Conservation (phyloP, 208 protist genomes). For the Leishmania major region DNA sequence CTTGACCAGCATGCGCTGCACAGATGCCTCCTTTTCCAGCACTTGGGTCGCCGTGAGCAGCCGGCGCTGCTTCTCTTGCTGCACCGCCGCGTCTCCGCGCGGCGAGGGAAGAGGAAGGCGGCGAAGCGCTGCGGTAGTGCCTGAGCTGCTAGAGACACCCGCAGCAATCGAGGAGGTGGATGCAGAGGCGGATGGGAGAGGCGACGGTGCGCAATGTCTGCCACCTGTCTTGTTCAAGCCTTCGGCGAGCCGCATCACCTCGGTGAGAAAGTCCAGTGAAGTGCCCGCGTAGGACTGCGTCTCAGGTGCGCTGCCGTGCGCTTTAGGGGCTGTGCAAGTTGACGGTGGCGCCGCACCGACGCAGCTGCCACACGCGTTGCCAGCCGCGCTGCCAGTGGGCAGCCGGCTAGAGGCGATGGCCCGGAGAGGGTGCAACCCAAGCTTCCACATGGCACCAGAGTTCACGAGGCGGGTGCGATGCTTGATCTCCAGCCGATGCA, state of each 20-base stretch:
- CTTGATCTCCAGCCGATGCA: slow-evolving; percentile 35
- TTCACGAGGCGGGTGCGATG: slow-evolving; percentile 42
- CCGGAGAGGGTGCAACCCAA: slow-evolving; percentile 35
- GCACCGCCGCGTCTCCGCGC: not conserved
- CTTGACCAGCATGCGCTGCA: slow-evolving; percentile 39
- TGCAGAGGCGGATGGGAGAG: not conserved
- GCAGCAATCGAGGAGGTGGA: not conserved
- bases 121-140: not conserved
- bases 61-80: slow-evolving; percentile 34
- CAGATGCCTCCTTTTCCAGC: slow-evolving; percentile 40
- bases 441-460: slow-evolving; percentile 39
- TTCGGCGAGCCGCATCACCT: slow-evolving; percentile 5
- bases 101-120: not conserved
- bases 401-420: not conserved
- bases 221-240: not conserved
- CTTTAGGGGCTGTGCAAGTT: not conserved
- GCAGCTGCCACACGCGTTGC: not conserved
- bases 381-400: not conserved
- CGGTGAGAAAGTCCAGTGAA: slow-evolving; percentile 10
- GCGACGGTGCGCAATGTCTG: not conserved
- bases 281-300: not conserved
- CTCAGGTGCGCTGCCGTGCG: not conserved
- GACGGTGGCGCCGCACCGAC: not conserved
- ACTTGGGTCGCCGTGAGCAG: slow-evolving; percentile 43
- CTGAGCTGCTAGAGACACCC: not conserved